Conservation (phyloP, 1,284 basidiomycete species). For the Heliocybe sulcata region DNA sequence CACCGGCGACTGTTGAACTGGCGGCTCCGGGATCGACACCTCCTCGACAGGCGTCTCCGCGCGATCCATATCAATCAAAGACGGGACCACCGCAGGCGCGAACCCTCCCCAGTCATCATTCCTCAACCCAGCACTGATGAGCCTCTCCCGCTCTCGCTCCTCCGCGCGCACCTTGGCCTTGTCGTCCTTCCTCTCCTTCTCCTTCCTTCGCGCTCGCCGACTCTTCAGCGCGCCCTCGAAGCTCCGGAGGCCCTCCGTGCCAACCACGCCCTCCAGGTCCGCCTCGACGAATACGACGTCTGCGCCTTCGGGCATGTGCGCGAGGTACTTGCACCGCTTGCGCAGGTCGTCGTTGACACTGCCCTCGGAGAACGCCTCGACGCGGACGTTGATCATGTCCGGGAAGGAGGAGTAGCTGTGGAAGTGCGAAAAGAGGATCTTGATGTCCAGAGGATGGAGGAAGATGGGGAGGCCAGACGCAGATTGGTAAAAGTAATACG, state of each 20-base stretch:
- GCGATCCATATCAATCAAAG: conserved; percentile 7
- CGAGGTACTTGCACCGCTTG: conserved; percentile 92
- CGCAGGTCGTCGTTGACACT: conserved; percentile 89
- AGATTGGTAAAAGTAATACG: conserved; percentile 95
- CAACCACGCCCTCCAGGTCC: conserved; percentile 73
- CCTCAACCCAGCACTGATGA: conserved; percentile 18
- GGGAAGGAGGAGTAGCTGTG: conserved; percentile 83
- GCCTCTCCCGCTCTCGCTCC: conserved; percentile 55
- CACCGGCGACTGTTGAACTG: conserved; percentile 20
- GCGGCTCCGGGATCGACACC: conserved; percentile 3
- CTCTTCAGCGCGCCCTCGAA: conserved; percentile 78
- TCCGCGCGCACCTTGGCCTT: conserved; percentile 75
- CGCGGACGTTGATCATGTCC: conserved; percentile 68
- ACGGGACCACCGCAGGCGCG: conserved; percentile 10
- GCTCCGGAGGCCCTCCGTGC: conserved; percentile 60
- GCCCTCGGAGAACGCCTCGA: conserved; percentile 73
- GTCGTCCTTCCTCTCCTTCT: conserved; percentile 79
- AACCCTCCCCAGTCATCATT: conserved; percentile 17
- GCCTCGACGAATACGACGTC: conserved; percentile 95
- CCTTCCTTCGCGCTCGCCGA: conserved; percentile 69
- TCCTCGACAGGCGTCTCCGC: conserved; percentile 15
- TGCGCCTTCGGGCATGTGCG: conserved; percentile 85
- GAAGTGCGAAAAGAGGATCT: conserved; percentile 85
- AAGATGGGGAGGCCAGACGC: conserved; percentile 89
- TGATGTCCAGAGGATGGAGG: conserved; percentile 94